These are phyloP conservation scores for Thalia dealbata DNA, from an alignment of 176 grass and related monocot species.

Conservation along the genomic window DNA sequence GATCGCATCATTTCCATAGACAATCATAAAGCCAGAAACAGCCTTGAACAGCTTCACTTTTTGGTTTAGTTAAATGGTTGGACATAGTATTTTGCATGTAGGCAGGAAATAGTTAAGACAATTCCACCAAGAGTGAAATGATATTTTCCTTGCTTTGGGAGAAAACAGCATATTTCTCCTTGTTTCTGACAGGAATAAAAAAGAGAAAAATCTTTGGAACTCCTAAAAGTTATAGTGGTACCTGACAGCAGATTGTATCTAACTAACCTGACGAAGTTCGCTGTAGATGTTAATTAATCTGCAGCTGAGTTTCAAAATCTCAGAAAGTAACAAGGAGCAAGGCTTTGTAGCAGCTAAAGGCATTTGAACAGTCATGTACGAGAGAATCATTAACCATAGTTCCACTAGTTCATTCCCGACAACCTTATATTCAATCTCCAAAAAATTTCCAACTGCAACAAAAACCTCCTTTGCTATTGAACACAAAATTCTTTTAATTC, in stretches of 20 bases:
- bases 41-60: background rate
- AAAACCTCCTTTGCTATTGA: constrained; percentile 63
- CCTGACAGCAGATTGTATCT: background rate
- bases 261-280: constrained; percentile 91
- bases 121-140: background rate
- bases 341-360: constrained; percentile 54
- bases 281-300: constrained; percentile 68
- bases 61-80: background rate
- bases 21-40: background rate
- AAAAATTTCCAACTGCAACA: constrained; percentile 47
- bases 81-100: background rate
- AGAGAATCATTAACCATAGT: constrained; percentile 82
- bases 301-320: constrained; percentile 58
- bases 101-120: background rate
- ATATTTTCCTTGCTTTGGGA: too few species aligned
- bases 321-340: constrained; percentile 43
- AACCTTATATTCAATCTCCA: constrained; percentile 90
- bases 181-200: background rate
- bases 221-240: background rate
- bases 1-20: background rate
- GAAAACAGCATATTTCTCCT: too few species aligned
- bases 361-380: constrained; percentile 58
- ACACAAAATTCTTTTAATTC: constrained; percentile 65
- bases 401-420: constrained; percentile 50
- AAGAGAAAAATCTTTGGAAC: background rate